phyloP scores from a whole-genome alignment of 345 rosid species.

The Salix dunnii region DNA sequence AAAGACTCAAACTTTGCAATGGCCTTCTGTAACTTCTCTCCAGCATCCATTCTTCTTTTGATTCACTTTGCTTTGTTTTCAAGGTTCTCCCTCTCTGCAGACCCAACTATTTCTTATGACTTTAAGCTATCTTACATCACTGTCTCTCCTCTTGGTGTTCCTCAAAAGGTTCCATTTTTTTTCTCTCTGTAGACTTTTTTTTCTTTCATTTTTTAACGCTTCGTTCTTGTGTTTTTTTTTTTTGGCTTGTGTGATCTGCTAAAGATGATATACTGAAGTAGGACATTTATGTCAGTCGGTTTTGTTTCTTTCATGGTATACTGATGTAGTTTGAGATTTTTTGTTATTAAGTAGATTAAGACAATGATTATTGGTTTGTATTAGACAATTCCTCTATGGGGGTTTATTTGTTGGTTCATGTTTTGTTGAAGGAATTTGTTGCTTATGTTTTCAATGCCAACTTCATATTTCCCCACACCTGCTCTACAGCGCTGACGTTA shows the following conservation, averaged over 20 bases:
- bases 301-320: background rate
- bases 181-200: background rate
- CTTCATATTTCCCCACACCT: background rate
- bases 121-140: conserved; percentile 62
- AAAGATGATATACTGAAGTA: background rate
- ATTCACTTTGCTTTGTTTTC: conserved; percentile 44
- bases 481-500: background rate
- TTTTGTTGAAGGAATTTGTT: background rate
- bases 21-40: conserved; percentile 5
- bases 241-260: conserved; percentile 3
- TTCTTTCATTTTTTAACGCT: background rate
- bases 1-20: background rate
- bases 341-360: background rate
- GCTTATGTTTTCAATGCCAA: background rate
- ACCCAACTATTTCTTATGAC: conserved; percentile 52
- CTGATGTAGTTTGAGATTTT: background rate
- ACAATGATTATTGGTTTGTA: background rate
- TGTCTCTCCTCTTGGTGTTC: conserved; percentile 78
- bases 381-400: background rate
- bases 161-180: conserved; percentile 59
- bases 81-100: conserved; percentile 47
- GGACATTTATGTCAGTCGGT: background rate
- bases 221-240: background rate
- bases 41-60: conserved; percentile 20
- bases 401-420: background rate